Evolutionary conservation across 345 rosid genomes (phyloP), one percentile per base, ranked within the genome.

Genomic region (Populus alba): DNA sequence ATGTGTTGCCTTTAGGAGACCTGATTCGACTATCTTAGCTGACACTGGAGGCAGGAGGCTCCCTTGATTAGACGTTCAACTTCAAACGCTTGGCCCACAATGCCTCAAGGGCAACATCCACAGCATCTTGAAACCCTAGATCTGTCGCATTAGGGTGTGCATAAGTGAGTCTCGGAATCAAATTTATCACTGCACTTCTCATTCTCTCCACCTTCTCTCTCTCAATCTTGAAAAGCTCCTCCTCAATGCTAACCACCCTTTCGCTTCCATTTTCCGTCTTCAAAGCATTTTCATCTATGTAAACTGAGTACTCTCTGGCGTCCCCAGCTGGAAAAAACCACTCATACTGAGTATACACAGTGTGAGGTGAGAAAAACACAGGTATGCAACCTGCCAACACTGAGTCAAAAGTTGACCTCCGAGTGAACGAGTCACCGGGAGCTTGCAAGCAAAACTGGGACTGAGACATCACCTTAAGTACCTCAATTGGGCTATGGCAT

Each of bases 361-460:
- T 86, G 89, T 90, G 93, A 37, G 72, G 81, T 35, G 91, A 90
- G 68, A 90, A 85, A 72, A 90, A 88, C 82, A 90, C 93, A 39
- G 90, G 93, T 20, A 88, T 85, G 57, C 93, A 90, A 6, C 91
- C 93, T 0, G 88, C 80, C 5, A 90, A 72, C 13, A 88, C 41
- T 31, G 91, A 67, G 79, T 90, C 93, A 68, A 90, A 88, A 10
- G 86, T 82, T 0, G 90, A 87, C 63, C 93, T 68, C 65, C 93
- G 79, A 5, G 93, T 90, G 81, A 84, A 87, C 9, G 91, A 88
- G 78, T 88, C 93, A 2, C 91, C 93, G 0, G 89, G 93, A 0
- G 90, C 89, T 33, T 90, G 93, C 47, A 90, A 25, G 72, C 93
- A 90, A 69, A 88, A 90, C 66, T 53, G 67, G 1, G 93, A 90